phyloP scores from a whole-genome alignment of 1,284 basidiomycete species.

The Cutaneotrichosporon dermatis region DNA sequence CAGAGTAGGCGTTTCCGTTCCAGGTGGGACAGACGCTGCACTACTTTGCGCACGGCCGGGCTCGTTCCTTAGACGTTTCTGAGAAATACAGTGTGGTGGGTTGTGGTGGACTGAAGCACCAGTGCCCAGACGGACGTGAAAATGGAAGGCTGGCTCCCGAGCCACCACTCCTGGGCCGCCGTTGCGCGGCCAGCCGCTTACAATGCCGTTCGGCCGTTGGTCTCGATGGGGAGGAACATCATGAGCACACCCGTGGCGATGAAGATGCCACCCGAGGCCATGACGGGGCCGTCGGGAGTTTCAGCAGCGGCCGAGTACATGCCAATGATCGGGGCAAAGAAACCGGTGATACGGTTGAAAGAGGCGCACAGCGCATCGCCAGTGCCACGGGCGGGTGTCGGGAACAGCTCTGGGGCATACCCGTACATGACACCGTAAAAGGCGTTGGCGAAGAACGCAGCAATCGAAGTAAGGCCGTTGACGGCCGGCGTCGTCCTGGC shows the following conservation, averaged over 20 bases:
- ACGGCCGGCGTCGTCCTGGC: constrained; percentile 52
- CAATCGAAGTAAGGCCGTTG: constrained; percentile 58
- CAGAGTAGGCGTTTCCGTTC: no score
- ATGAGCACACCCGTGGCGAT: constrained; percentile 53
- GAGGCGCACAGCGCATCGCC: constrained; percentile 59
- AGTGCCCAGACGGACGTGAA: not conserved
- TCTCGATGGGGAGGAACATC: constrained; percentile 59
- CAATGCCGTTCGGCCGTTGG: constrained; percentile 43
- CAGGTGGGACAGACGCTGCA: no score
- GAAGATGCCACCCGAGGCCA: constrained; percentile 58
- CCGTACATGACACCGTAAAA: constrained; percentile 58
- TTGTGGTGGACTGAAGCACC: not conserved
- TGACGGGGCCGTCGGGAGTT: constrained; percentile 54
- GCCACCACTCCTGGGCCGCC: no score
- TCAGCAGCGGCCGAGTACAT: constrained; percentile 22
- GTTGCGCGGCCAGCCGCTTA: constrained; percentile 1
- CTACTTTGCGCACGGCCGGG: no score
- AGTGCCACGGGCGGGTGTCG: constrained; percentile 61
- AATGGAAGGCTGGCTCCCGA: not conserved
- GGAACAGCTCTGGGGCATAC: constrained; percentile 64
- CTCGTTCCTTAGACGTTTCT: no score
- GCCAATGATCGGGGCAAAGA: constrained; percentile 43
- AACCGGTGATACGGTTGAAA: constrained; percentile 57
- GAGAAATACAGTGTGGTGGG: not conserved
- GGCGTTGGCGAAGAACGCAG: constrained; percentile 53